Percentiles rank a stretch among this genome's conserved stretches.
phyloP scores from a whole-genome alignment of 2,329 filamentous ascomycete genomes.

The Phialophora expanda region DNA sequence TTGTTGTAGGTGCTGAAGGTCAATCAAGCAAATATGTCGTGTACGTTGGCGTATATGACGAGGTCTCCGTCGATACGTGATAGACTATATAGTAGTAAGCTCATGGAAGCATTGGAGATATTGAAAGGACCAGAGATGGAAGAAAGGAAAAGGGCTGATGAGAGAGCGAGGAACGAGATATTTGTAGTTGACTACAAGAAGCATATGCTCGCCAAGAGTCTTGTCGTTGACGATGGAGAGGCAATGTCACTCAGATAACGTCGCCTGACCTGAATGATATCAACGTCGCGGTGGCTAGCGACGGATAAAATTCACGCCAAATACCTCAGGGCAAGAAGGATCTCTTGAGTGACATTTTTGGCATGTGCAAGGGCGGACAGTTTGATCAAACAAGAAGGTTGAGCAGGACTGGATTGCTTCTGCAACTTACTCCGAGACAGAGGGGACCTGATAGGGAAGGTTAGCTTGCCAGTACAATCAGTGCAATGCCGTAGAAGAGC shows the following conservation, averaged over 20 bases:
- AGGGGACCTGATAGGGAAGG: background rate
- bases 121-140: too few species aligned
- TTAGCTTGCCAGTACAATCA: background rate
- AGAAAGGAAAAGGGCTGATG: background rate
- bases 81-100: slow-evolving; percentile 5
- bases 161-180: background rate
- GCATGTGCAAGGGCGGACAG: background rate
- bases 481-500: background rate
- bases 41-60: background rate
- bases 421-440: background rate
- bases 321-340: too few species aligned
- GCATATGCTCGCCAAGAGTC: slow-evolving; percentile 10
- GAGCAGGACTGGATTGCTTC: background rate
- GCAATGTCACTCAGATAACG: background rate
- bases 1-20: background rate
- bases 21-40: background rate
- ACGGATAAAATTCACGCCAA: too few species aligned
- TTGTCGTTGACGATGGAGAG: background rate
- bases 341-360: background rate
- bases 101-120: background rate
- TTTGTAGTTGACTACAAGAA: background rate
- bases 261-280: slow-evolving; percentile 1
- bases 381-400: background rate
- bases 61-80: background rate
- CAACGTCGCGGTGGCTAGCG: background rate